Evolutionary conservation across 2,329 filamentous ascomycete genomes (phyloP), one percentile per base, ranked within the genome.

Genomic region (Mycosphaerella sp.): DNA sequence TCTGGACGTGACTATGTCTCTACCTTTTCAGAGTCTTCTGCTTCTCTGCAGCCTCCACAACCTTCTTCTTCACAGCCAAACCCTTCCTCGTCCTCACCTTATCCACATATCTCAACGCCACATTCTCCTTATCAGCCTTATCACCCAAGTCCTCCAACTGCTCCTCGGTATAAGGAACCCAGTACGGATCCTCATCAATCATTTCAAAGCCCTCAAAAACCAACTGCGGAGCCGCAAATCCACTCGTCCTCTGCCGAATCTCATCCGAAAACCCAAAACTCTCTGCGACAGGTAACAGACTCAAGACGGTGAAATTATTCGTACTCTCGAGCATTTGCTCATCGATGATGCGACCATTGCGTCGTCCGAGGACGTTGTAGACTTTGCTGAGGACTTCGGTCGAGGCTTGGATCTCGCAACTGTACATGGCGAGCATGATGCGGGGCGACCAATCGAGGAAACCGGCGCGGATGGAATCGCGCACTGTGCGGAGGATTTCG

Each of bases 391-490:
- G 83, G 41, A 97, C 93, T 72, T 97, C 93, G 65, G 91, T 84
- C 21, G 88, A 91, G 31, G 92, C 90, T 78, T 97, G 93, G 66
- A 98, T 97, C 70, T 97, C 93, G 70, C 92, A 95, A 52, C 83
- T 89, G 76, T 98, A 98, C 89, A 97, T 97, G 48, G 93, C 93
- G 43, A 98, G 82, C 74, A 97, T 83, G 62, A 98, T 81, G n/a
- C 93, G 84, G 0, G 93, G 88, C 39, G 86, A 92, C 93, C 93
- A 98, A 76, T 97, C 93, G 14, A 96, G 77, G 76, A 97, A 95
- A 21, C 85, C 92, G 59, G 85, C 78, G 48, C 85, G 82, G 57
- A 98, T 89, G n/a, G 85, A 81, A 44, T 89, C 84, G 62, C 92
- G 89, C 14, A 92, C 84, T 0, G 87, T 86, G 70, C 90, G 90